Percentiles rank a stretch among this genome's conserved stretches.
Evolutionary conservation across 176 grass and related monocot genomes (phyloP).

Genomic region (Carex myosuroides): DNA sequence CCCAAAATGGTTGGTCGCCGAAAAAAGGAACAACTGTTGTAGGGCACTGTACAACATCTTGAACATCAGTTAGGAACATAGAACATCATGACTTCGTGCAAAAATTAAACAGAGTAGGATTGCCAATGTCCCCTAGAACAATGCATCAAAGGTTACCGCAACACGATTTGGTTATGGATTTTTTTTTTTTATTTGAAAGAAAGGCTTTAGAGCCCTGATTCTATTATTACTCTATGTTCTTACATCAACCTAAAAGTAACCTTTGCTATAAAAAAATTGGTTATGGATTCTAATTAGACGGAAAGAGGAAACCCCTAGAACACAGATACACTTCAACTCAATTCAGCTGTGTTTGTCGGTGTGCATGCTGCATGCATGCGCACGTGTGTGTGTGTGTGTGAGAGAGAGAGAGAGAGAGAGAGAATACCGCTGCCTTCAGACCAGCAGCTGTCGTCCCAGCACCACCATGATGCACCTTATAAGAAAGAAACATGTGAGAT

Average conservation of each 20-base stretch:
- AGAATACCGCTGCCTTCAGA: conserved; percentile 81
- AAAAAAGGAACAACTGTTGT: conserved; percentile 97
- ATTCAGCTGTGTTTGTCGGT: background rate
- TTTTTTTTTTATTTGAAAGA: no score
- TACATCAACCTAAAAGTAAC: no score
- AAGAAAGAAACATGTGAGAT: background rate
- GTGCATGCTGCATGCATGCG: background rate
- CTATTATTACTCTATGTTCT: no score
- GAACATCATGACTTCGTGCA: background rate
- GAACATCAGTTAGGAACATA: background rate
- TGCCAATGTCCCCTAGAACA: background rate
- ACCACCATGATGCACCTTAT: conserved; percentile 96
- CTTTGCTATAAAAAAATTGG: background rate
- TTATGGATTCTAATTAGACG: background rate
- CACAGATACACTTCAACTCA: background rate
- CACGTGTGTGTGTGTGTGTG: background rate
- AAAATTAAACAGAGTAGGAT: background rate
- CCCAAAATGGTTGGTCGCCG: conserved; percentile 96
- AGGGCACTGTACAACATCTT: conserved; percentile 60
- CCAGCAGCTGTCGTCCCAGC: conserved; percentile 97
- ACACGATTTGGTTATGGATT: background rate
- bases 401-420: background rate
- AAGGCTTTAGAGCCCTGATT: no score
- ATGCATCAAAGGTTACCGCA: background rate
- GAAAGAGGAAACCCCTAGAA: background rate